Evolutionary conservation across 2,329 filamentous ascomycete species (phyloP).

Genomic region (Trichoderma harzianum): DNA sequence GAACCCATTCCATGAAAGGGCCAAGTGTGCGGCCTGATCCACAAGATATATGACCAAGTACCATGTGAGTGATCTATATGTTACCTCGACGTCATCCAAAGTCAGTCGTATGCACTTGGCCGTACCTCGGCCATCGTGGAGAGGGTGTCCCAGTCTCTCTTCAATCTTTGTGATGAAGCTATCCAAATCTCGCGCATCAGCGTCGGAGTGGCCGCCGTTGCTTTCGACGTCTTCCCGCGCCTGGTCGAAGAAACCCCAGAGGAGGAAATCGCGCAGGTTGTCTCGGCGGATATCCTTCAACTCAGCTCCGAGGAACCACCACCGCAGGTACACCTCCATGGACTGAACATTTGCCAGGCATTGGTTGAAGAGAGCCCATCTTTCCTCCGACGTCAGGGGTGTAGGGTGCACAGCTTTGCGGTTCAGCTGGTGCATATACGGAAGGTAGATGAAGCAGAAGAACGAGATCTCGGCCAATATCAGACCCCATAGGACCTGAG

Average conservation of each 20-base stretch:
- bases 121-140: constrained; percentile 53
- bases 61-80: constrained; percentile 62
- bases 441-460: constrained; percentile 41
- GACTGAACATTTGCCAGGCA: constrained; percentile 55
- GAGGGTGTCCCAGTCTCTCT: constrained; percentile 44
- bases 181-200: constrained; percentile 37
- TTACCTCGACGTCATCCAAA: constrained; percentile 59
- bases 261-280: constrained; percentile 64
- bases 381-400: constrained; percentile 42
- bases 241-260: constrained; percentile 64
- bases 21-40: constrained; percentile 48
- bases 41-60: constrained; percentile 56
- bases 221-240: constrained; percentile 30
- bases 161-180: constrained; percentile 52
- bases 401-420: constrained; percentile 40
- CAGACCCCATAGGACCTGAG: constrained; percentile 28
- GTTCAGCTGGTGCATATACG: constrained; percentile 40
- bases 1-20: constrained; percentile 49
- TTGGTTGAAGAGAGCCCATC: constrained; percentile 53
- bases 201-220: neutral
- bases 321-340: constrained; percentile 53
- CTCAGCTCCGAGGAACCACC: constrained; percentile 65
- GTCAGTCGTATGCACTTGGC: constrained; percentile 61
- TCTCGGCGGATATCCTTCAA: constrained; percentile 58
- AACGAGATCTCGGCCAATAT: constrained; percentile 42